Evolutionary conservation across 78 protist species (phyloP).

Genomic region (Dictyostelium firmibasis): DNA sequence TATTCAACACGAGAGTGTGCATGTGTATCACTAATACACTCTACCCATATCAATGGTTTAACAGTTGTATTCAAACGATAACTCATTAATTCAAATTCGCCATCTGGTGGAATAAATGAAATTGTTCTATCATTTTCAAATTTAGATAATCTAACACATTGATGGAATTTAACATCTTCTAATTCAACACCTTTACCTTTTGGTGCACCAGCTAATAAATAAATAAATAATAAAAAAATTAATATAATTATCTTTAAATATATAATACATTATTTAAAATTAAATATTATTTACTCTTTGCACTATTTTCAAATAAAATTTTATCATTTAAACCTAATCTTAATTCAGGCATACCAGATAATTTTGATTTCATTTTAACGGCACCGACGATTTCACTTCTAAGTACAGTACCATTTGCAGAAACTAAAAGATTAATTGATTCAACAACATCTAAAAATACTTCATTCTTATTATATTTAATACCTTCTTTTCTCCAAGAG

Average conservation of each 20-base stretch:
- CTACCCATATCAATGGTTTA: slow-evolving; percentile 97
- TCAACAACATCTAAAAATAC: slow-evolving; percentile 98
- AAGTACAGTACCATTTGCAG: slow-evolving; percentile 91
- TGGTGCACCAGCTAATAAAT: slow-evolving; percentile 60
- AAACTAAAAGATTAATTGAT: slow-evolving; percentile 88
- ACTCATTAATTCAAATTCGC: slow-evolving; percentile 99
- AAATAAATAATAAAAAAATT: neutral
- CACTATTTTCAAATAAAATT: slow-evolving; percentile 89
- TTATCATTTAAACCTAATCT: slow-evolving; percentile 98
- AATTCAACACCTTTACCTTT: slow-evolving; percentile 96
- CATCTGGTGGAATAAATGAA: slow-evolving; percentile 99
- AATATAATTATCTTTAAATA: neutral
- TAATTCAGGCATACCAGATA: slow-evolving; percentile 99
- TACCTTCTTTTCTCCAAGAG: slow-evolving; percentile 94
- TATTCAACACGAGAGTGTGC: slow-evolving; percentile 93
- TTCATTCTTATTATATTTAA: slow-evolving; percentile 96
- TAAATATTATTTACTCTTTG: slow-evolving; percentile 59
- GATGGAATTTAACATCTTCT: slow-evolving; percentile 99
- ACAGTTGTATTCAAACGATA: slow-evolving; percentile 95
- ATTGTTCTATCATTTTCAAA: slow-evolving; percentile 98
- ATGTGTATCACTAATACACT: slow-evolving; percentile 92
- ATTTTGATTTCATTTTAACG: slow-evolving; percentile 93
- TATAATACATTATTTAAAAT: no score
- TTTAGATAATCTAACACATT: slow-evolving; percentile 97
- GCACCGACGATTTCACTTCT: slow-evolving; percentile 96